Base-by-base conservation (phyloP, 2,329 filamentous ascomycete species). In the Akanthomyces uredinophilus region DNA sequence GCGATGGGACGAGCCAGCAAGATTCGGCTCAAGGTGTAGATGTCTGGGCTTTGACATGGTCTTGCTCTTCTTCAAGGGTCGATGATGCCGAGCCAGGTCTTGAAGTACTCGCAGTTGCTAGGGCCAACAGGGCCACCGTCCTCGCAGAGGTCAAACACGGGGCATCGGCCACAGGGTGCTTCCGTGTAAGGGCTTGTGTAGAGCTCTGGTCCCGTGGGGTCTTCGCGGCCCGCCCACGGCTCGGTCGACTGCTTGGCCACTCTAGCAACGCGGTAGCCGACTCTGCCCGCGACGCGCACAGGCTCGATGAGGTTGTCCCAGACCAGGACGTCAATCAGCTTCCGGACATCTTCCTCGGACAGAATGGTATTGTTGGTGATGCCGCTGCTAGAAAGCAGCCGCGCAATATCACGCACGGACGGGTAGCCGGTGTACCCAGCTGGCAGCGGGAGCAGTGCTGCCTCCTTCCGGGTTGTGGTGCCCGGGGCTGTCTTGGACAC, bases 121-220 rank as follows among this genome's bases (percentile, higher is more conserved):
- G 94, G 91, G 69, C 89, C 96, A 24, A 99, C 92, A 0, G 92
- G 91, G 0, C 94, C 94, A 7, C 92, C 92, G 64, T 96, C 91
- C 66, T 91, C 89, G 72, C 95, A 99, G 2, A 98, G 82, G 63
- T 95, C 89, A 72, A 96, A 96, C 2, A 97, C 94, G 0, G 95
- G 95, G 74, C 95, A 99, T 61, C 87, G 83, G 2, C 94, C 93
- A 74, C 95, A 99, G 1, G 95, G 95, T 2, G 89, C 88, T 73
- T 97, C 92, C 1, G 91, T 96, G 67, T 94, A 86, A 4, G 90
- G 90, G 68, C 93, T 96, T 67, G 81, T 70, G 58, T 77, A 77
- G 18, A 78, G 74, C 56, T 79, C 78, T 62, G 68, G 79, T 5
- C 74, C 73, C 4, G 72, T 70, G 13, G 72, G 70, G 22, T 76